A percentile compares a stretch with the other conserved stretches of the same genome.
Evolutionary conservation across 164 flowering plant genomes (phyloP).

Genomic region (Liquidambar formosana): DNA sequence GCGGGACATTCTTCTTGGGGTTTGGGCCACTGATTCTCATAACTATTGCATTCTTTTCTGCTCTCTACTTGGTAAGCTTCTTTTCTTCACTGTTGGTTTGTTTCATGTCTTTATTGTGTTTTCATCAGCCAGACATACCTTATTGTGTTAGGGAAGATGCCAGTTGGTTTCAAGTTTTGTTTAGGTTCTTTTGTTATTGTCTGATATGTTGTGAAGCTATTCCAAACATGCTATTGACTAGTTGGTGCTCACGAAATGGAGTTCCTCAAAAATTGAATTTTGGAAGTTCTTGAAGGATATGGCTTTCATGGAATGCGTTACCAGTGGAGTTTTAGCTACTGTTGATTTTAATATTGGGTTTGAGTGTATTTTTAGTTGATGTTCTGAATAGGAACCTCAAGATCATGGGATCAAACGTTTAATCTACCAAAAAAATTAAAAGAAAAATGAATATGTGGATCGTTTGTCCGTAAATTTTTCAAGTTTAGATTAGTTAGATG

Average conservation of each 20-base stretch:
- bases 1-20: constrained; percentile 91
- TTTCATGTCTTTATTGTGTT: neutral
- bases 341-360: neutral
- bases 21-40: constrained; percentile 84
- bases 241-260: neutral
- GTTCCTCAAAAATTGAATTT: no score
- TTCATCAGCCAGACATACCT: neutral
- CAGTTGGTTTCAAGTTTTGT: neutral
- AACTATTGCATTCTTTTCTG: constrained; percentile 59
- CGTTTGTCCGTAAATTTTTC: no score
- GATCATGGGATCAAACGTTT: neutral
- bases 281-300: neutral
- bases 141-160: neutral
- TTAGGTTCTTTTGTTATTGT: neutral
- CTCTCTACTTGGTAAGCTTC: constrained; percentile 72
- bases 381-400: neutral
- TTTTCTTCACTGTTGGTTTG: neutral
- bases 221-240: constrained; percentile 1
- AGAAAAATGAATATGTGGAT: no score
- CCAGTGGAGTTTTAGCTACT: neutral
- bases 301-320: neutral
- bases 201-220: neutral
- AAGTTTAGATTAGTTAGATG: no score
- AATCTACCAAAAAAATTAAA: no score
- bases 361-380: neutral